Base-by-base conservation (phyloP, 805 yeast species). In the Komagataella populi region DNA sequence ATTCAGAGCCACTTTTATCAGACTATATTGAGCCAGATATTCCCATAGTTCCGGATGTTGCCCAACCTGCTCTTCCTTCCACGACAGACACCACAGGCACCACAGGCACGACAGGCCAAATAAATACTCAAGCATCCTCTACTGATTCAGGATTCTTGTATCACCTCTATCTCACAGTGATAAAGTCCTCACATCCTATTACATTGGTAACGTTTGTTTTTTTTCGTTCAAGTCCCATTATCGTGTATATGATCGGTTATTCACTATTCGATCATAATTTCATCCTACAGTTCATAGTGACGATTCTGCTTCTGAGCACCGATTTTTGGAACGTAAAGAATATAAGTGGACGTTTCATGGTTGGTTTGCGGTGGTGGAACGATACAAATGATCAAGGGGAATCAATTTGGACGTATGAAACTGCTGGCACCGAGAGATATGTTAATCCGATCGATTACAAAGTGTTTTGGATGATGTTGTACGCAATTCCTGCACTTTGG, bases 331-430 rank as follows among this genome's bases (percentile, higher is more conserved):
- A 87, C 61, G 81, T 87, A 22, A 93, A 91, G 63, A 91, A 91
- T 65, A 85, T 91, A 23, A 74, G 95, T 18, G 99, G 99, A 1
- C 71, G 98, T 53, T 74, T 87, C 52, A 67, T 91, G 52, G 97
- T 93, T 4, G 98, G 97, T 0, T 72, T 93, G 56, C 75, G 95
- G 56, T 91, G 99, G 99, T 91, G 98, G 96, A 93, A 91, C 63
- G 97, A 91, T 63, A 74, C 89, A 0, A 71, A 76, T 24, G 71
- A 69, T 17, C 64, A 74, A 6, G 87, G 87, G 1, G 81, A 82
- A 56, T 80, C 83, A 51, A 74, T 81, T 10, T 87, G 95, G 95
- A 95, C 88, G 18, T 87, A 87, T 60, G 96, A 87, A 63, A 80
- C 88, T 2, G 90, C 93, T 3, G 87, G 86, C 60, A 84, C 86